A percentile compares a stretch with the other conserved stretches of the same genome.
These are phyloP conservation scores for Silene uniflora DNA, from an alignment of 148 eudicot genomes.

Conservation along the genomic window DNA sequence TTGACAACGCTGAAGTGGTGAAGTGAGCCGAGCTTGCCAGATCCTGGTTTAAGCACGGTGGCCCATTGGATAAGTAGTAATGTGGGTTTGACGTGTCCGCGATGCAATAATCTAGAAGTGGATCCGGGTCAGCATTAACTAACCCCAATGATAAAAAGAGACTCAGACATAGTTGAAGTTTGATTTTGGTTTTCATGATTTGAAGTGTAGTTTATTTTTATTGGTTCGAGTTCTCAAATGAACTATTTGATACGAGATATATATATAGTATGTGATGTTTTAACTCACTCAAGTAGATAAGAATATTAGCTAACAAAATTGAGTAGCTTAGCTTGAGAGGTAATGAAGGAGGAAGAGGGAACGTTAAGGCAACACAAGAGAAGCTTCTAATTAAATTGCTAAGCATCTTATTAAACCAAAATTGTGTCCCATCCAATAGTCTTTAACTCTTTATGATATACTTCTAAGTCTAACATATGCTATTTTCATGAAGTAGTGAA, in stretches of 20 bases:
- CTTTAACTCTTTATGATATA: neutral
- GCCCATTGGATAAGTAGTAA: constrained; percentile 39
- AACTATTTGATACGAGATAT: constrained; percentile 23
- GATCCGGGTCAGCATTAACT: constrained; percentile 52
- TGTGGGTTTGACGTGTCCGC: constrained; percentile 40
- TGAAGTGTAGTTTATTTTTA: neutral
- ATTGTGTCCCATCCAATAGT: neutral
- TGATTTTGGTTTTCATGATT: constrained; percentile 33
- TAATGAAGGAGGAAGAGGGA: constrained; percentile 22
- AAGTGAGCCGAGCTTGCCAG: constrained; percentile 52
- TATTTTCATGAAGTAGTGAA: neutral
- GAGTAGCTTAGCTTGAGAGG: constrained; percentile 52
- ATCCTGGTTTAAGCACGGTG: constrained; percentile 56
- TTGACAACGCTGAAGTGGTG: constrained; percentile 62
- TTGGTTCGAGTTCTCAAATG: neutral
- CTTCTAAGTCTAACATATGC: neutral
- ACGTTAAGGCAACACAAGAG: constrained; percentile 23
- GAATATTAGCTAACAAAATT: neutral
- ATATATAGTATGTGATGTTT: constrained; percentile 21
- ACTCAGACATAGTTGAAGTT: constrained; percentile 21
- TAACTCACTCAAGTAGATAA: neutral
- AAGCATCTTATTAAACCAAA: neutral
- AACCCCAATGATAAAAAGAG: constrained; percentile 21
- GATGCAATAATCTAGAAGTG: constrained; percentile 80
- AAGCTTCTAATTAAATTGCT: neutral